Percentiles rank a stretch among this genome's conserved stretches.
Conservation (phyloP, 1,284 basidiomycete genomes). For the Tilletia caries region DNA sequence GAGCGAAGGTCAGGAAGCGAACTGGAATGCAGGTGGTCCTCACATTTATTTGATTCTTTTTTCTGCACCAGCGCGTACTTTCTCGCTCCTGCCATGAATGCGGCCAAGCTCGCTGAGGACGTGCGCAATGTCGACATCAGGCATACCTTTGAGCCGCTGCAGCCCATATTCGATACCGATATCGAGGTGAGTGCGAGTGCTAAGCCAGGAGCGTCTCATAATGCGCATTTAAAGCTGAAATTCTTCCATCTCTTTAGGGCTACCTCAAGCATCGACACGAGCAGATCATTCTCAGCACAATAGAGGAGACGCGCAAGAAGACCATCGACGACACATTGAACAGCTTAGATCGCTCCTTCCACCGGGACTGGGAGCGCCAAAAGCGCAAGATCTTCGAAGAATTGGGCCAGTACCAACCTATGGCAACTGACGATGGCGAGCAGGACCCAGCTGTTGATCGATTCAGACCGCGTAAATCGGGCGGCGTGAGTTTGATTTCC, state of each 20-base stretch:
- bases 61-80: constrained; percentile 56
- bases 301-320: constrained; percentile 75
- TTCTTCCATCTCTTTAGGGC: constrained; percentile 55
- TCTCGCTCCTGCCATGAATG: constrained; percentile 83
- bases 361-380: constrained; percentile 81
- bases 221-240: background rate
- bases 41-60: background rate
- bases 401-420: constrained; percentile 60
- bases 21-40: constrained; percentile 50
- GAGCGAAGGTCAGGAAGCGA: constrained; percentile 53
- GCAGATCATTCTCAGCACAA: constrained; percentile 86
- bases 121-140: constrained; percentile 9
- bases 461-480: background rate
- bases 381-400: constrained; percentile 88
- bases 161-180: constrained; percentile 84
- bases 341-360: constrained; percentile 70
- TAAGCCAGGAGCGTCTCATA: background rate
- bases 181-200: constrained; percentile 58
- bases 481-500: background rate
- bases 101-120: constrained; percentile 68
- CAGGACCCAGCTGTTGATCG: background rate
- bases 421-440: background rate
- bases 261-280: constrained; percentile 87
- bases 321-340: constrained; percentile 82
- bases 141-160: constrained; percentile 80